Conservation (phyloP, 352 stramenopile species). For the Globisporangium spiculum region DNA sequence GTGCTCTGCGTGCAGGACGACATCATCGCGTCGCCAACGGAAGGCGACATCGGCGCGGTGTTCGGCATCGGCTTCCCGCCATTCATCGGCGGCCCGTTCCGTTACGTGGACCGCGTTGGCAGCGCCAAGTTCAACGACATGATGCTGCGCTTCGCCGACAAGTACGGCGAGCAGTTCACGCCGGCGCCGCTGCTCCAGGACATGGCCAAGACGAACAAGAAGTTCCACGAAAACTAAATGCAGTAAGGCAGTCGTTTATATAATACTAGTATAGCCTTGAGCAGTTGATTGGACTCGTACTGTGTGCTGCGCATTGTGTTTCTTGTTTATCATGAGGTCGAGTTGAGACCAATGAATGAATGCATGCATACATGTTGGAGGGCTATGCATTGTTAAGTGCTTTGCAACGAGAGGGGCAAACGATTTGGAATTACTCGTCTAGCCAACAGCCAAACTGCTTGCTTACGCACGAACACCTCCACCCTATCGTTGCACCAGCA, state of each 20-base stretch:
- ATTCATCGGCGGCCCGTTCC: slow-evolving; percentile 97
- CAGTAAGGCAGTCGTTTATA: background rate
- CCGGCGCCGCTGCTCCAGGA: slow-evolving; percentile 96
- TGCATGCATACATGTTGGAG: background rate
- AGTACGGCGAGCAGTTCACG: slow-evolving; percentile 95
- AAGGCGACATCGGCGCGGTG: slow-evolving; percentile 98
- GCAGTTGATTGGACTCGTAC: slow-evolving; percentile 2
- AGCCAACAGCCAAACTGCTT: background rate
- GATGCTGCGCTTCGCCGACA: slow-evolving; percentile 95
- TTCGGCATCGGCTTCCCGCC: slow-evolving; percentile 98
- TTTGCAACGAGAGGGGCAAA: background rate
- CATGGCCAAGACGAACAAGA: slow-evolving; percentile 96
- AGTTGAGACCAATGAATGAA: background rate
- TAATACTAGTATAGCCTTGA: slow-evolving; percentile 13
- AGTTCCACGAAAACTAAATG: slow-evolving; percentile 91
- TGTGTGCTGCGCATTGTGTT: background rate
- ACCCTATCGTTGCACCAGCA: background rate
- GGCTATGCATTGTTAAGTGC: background rate
- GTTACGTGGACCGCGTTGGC: slow-evolving; percentile 94
- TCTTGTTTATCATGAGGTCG: background rate
- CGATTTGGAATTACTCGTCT: background rate
- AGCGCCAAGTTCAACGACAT: slow-evolving; percentile 93
- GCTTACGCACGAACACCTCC: slow-evolving; percentile 10
- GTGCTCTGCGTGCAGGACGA: slow-evolving; percentile 96
- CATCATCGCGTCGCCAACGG: slow-evolving; percentile 95